A percentile compares a stretch with the other conserved stretches of the same genome.
Evolutionary conservation across 805 yeast genomes (phyloP).

Genomic region (Candida pseudofarinosa): DNA sequence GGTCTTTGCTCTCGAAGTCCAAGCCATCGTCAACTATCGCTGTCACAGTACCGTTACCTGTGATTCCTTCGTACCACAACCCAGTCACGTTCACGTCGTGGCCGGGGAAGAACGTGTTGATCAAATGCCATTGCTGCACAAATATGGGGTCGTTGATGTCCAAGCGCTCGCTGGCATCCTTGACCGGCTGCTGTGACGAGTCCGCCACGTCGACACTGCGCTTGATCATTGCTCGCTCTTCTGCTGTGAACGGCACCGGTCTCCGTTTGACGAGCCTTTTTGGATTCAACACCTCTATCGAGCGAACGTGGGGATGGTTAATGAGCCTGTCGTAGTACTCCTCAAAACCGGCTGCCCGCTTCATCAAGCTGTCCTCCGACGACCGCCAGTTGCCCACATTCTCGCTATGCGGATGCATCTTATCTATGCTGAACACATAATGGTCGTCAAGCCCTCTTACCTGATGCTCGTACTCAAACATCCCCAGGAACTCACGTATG

Average conservation of each 20-base stretch:
- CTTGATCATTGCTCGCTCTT: constrained; percentile 4
- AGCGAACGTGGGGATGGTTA: constrained; percentile 29
- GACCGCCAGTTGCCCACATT: constrained; percentile 34
- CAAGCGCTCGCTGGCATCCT: constrained; percentile 48
- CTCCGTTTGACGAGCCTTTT: constrained; percentile 51
- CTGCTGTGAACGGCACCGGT: constrained; percentile 44
- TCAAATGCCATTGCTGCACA: constrained; percentile 84
- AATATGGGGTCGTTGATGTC: constrained; percentile 82
- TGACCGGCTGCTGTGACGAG: constrained; percentile 46
- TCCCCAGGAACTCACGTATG: constrained; percentile 30
- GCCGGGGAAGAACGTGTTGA: constrained; percentile 69
- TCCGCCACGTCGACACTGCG: constrained; percentile 32
- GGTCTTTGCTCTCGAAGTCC: constrained; percentile 75
- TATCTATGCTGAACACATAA: constrained; percentile 59
- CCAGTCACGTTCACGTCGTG: constrained; percentile 84
- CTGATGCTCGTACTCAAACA: constrained; percentile 54
- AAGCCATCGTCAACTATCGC: constrained; percentile 95
- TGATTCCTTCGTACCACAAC: constrained; percentile 76
- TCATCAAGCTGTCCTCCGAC: constrained; percentile 21
- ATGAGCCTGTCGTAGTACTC: constrained; percentile 22
- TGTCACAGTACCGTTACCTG: constrained; percentile 78
- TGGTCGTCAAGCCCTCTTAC: constrained; percentile 58
- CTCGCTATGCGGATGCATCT: constrained; percentile 29
- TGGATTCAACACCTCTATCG: constrained; percentile 55
- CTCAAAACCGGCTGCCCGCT: constrained; percentile 25